Evolutionary conservation across 75 land plant genomes (phyloP), one percentile per base, ranked within the genome.

Genomic region (Selaginella moellendorffii): DNA sequence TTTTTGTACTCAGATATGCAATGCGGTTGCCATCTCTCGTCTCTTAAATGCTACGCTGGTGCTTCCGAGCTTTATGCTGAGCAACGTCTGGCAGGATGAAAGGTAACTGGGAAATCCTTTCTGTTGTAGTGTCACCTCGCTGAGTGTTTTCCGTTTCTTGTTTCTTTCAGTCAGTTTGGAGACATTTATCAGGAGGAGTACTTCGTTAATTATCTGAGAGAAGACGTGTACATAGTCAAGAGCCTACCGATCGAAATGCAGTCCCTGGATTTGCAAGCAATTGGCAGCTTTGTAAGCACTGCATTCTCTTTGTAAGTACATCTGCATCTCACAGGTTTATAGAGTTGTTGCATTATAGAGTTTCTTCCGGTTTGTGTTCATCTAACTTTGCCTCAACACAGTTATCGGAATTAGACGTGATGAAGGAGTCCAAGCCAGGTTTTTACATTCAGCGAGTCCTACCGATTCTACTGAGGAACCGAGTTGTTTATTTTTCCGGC

Each of bases 41-140:
- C 69, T 95, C 60, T 82, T 95, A 52, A 95, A 95, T 77, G 76
- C 99, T 61, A 95, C 99, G 53, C 79, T 95, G 58, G 96, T 95
- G 67, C 61, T 95, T 58, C 99, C 99, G 27, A 76, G 65, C 42
- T 95, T 95, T 69, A 56, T 82, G 63, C 85, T 74, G 68, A 86
- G 79, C 71, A 86, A 69, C 69, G 96, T 89, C 27, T 84, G 96
- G 99, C 75, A 58, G 71, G 99, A 95, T 73, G 60, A 54, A 26
- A 95, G 99, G 99, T 95, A 63, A 30, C 14, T 27, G 8, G 14
- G 61, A 17, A 58, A 12, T 10, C 12, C 10, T 58, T n/a, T n/a
- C n/a, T n/a, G n/a, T n/a, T n/a, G n/a, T n/a, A n/a, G n/a, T n/a
- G n/a, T n/a, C n/a, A n/a, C n/a, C n/a, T n/a, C n/a, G n/a, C n/a